These are phyloP conservation scores for Pyrenopolyporus hunteri DNA, from an alignment of 495 filamentous ascomycete genomes.

Conservation along the genomic window DNA sequence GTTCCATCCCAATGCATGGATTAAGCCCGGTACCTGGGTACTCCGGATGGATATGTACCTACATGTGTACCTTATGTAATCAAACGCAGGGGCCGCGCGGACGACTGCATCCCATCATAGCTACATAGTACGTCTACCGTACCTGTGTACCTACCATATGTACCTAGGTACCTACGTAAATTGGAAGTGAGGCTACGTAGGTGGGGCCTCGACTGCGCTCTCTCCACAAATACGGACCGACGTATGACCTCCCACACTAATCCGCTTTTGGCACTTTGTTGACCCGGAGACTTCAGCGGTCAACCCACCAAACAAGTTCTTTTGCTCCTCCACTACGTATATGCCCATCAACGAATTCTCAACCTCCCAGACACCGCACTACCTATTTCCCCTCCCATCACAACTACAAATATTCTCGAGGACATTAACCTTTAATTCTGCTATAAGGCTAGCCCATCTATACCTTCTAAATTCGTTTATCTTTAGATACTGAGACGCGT, in stretches of 20 bases:
- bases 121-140: background rate
- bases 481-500: slow-evolving; percentile 23
- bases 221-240: slow-evolving; percentile 2
- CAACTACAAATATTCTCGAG: background rate
- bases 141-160: background rate
- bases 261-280: slow-evolving; percentile 42
- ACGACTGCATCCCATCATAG: background rate
- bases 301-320: slow-evolving; percentile 34
- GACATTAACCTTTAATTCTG: background rate
- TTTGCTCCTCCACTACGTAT: slow-evolving; percentile 19
- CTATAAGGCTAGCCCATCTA: background rate
- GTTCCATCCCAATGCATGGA: too few relatives aligned
- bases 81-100: slow-evolving; percentile 15
- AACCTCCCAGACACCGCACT: background rate
- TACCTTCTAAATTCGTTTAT: background rate
- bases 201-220: too few relatives aligned
- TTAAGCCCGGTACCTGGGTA: background rate
- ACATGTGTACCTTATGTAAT: background rate
- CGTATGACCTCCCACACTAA: slow-evolving; percentile 28
- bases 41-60: background rate
- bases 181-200: too few relatives aligned
- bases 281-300: slow-evolving; percentile 24
- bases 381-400: background rate
- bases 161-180: background rate
- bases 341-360: background rate